These are phyloP conservation scores for Globisporangium parvum DNA, from an alignment of 352 stramenopile species.

Conservation along the genomic window DNA sequence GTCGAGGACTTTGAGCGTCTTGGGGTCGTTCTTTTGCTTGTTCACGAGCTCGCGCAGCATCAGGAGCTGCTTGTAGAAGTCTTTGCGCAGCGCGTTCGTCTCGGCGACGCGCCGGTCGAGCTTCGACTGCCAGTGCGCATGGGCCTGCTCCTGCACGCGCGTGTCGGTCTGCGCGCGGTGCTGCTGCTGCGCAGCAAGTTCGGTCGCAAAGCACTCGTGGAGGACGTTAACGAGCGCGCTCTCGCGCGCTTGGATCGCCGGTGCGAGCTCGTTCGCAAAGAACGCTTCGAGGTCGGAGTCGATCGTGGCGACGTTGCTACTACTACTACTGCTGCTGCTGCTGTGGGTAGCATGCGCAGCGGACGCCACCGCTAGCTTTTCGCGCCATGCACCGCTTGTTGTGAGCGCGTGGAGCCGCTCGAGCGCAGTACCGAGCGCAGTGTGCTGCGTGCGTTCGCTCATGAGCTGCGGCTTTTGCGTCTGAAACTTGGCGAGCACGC, in stretches of 20 bases:
- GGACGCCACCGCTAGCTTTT: neutral
- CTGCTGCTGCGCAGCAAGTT: constrained; percentile 30
- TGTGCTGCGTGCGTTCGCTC: constrained; percentile 2
- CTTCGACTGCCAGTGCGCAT: constrained; percentile 38
- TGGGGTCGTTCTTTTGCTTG: constrained; percentile 44
- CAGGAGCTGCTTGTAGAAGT: constrained; percentile 67
- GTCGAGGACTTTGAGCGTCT: constrained; percentile 44
- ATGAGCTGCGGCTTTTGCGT: constrained; percentile 6
- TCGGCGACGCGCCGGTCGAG: constrained; percentile 58
- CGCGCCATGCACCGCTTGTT: neutral
- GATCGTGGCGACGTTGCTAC: neutral
- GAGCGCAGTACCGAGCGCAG: constrained; percentile 1
- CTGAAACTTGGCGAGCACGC: neutral
- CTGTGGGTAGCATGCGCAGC: neutral
- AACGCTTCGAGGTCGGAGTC: constrained; percentile 30
- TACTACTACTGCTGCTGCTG: neutral
- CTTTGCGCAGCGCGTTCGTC: constrained; percentile 59
- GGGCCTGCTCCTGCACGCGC: constrained; percentile 12
- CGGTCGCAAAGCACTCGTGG: constrained; percentile 41
- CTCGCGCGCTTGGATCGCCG: constrained; percentile 49
- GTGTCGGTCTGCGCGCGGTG: constrained; percentile 18
- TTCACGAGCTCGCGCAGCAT: constrained; percentile 64
- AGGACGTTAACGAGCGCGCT: constrained; percentile 49
- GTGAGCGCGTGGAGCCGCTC: neutral
- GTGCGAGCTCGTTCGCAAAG: constrained; percentile 34